Conservation (phyloP, 208 protist species). For the Acanthamoeba royreba region DNA sequence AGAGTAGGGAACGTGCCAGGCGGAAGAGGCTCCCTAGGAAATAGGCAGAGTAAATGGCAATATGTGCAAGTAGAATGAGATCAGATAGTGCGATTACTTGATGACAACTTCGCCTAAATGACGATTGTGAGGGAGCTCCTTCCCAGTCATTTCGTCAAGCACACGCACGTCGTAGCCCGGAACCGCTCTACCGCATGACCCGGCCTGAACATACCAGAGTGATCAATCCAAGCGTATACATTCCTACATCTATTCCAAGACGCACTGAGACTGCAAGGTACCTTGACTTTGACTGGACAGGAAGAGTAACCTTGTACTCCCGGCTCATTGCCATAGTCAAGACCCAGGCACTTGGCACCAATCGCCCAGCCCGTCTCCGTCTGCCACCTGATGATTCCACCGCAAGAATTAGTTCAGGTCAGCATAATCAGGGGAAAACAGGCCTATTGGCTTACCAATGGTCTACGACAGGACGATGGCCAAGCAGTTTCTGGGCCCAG, state of each 20-base stretch:
- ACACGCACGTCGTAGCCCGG: conserved; percentile 41
- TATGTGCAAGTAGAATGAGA: not conserved
- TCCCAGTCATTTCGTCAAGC: not conserved
- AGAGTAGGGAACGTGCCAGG: conserved; percentile 47
- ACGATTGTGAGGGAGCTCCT: not conserved
- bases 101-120: not conserved
- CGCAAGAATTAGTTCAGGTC: not conserved
- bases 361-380: conserved; percentile 60
- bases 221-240: not conserved
- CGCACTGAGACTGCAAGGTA: not conserved
- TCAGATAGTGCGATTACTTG: not conserved
- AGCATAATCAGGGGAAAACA: not conserved
- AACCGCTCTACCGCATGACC: not conserved
- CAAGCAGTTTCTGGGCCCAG: not conserved
- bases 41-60: not conserved
- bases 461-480: not conserved
- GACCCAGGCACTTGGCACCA: not conserved
- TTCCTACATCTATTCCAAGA: too few species aligned
- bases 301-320: not conserved
- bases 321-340: not conserved
- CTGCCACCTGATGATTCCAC: conserved; percentile 11
- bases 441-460: not conserved
- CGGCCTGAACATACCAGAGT: not conserved
- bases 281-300: not conserved
- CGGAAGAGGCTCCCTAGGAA: conserved; percentile 16